These are phyloP conservation scores for Neurospora terricola DNA, from an alignment of 495 filamentous ascomycete species.

Conservation along the genomic window DNA sequence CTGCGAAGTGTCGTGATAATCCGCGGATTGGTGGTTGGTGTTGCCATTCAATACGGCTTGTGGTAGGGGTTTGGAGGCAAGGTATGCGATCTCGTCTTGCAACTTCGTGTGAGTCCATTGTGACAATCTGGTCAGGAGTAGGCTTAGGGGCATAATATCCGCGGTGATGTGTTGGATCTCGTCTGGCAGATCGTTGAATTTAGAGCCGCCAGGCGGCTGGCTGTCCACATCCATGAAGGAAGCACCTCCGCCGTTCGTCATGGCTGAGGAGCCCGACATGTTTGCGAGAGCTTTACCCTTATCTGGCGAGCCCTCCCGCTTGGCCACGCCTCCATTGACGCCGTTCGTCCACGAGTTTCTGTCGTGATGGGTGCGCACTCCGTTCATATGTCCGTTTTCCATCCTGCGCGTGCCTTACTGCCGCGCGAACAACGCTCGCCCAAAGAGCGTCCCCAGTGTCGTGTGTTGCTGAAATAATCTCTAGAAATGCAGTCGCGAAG, in stretches of 20 bases:
- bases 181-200: conserved; percentile 50
- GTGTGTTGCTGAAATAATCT: neutral
- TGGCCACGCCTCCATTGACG: conserved; percentile 22
- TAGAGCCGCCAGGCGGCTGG: conserved; percentile 10
- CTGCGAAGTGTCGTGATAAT: conserved; percentile 44
- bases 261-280: conserved; percentile 6
- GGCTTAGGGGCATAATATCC: conserved; percentile 59
- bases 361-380: conserved; percentile 39
- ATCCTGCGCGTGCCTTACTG: conserved; percentile 23
- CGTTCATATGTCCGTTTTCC: conserved; percentile 39
- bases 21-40: conserved; percentile 2
- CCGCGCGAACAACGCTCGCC: conserved; percentile 3
- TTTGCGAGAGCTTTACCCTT: conserved; percentile 14
- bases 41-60: conserved; percentile 33
- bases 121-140: conserved; percentile 62
- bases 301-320: conserved; percentile 12
- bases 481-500: neutral
- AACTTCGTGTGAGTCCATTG: conserved; percentile 76
- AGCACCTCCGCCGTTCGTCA: conserved; percentile 18
- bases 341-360: conserved; percentile 33
- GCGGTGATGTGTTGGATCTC: conserved; percentile 72
- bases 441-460: neutral
- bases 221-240: conserved; percentile 16
- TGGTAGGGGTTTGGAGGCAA: conserved; percentile 55
- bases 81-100: conserved; percentile 53